Conservation (phyloP, 305 asterid genomes). For the Solanum aculeatissimum region DNA sequence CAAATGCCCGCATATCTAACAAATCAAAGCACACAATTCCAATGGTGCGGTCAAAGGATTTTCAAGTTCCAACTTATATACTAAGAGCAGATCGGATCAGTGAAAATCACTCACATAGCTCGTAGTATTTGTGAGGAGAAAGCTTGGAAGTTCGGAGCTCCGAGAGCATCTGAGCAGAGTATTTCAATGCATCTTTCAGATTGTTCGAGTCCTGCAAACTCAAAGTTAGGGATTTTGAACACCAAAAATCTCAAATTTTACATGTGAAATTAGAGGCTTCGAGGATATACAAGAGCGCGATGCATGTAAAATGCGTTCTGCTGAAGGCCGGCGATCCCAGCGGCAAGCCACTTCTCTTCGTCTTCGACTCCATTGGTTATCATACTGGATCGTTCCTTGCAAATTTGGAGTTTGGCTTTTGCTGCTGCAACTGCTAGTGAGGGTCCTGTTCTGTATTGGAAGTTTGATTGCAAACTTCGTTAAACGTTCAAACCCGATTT, state of each 20-base stretch:
- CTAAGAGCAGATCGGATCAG: background rate
- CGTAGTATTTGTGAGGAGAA: slow-evolving; percentile 96
- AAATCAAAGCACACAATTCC: slow-evolving; percentile 1
- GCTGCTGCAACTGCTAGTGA: background rate
- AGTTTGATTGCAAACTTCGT: background rate
- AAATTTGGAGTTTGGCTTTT: background rate
- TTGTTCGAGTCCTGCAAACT: slow-evolving; percentile 70
- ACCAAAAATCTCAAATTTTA: background rate
- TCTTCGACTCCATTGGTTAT: slow-evolving; percentile 73
- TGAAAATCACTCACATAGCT: slow-evolving; percentile 51
- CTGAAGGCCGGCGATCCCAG: slow-evolving; percentile 95
- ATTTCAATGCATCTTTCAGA: slow-evolving; percentile 92
- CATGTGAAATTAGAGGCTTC: background rate
- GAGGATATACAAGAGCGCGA: slow-evolving; percentile 69
- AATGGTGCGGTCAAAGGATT: background rate
- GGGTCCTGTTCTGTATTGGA: background rate
- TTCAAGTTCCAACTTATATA: background rate
- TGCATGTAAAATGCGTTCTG: slow-evolving; percentile 98
- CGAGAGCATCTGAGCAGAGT: slow-evolving; percentile 97
- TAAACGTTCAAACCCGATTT: background rate
- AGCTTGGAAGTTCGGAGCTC: slow-evolving; percentile 97
- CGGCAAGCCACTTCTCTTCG: slow-evolving; percentile 95
- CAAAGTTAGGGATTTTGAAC: slow-evolving; percentile 42
- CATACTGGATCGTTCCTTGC: slow-evolving; percentile 14
- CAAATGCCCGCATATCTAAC: slow-evolving; percentile 97